Percentiles rank a stretch among this genome's conserved stretches.
These are phyloP conservation scores for Actinomortierella ambigua DNA, from an alignment of 371 early-diverging fungal genomes.

Conservation along the genomic window DNA sequence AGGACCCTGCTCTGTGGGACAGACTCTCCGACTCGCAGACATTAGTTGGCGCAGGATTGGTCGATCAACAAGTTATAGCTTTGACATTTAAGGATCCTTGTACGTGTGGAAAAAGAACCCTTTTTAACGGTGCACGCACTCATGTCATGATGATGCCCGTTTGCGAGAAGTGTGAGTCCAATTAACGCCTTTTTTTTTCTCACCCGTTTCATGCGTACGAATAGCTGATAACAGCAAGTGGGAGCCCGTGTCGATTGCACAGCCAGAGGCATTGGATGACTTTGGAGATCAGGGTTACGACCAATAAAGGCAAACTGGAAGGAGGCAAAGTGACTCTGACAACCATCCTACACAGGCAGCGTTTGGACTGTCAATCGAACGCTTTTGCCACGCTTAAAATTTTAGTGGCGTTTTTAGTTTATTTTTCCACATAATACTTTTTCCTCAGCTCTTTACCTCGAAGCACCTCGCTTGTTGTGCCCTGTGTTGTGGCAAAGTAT, in stretches of 20 bases:
- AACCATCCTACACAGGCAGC: too few relatives aligned
- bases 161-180: too few relatives aligned
- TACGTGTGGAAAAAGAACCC: conserved; percentile 3
- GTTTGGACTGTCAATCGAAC: too few relatives aligned
- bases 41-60: conserved; percentile 22
- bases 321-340: too few relatives aligned
- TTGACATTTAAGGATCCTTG: conserved; percentile 26
- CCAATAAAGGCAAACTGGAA: too few relatives aligned
- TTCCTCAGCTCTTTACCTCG: too few relatives aligned
- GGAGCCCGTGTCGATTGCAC: conserved; percentile 33
- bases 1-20: conserved; percentile 4
- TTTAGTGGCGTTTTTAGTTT: too few relatives aligned
- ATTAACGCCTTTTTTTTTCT: neutral
- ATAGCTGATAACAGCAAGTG: conserved; percentile 19
- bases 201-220: neutral
- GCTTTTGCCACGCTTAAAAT: too few relatives aligned
- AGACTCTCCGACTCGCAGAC: conserved; percentile 18
- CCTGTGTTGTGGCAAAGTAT: too few relatives aligned
- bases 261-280: conserved; percentile 24
- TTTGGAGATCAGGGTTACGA: conserved; percentile 33
- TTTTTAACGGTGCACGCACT: neutral
- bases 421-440: too few relatives aligned
- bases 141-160: too few relatives aligned
- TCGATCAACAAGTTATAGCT: conserved; percentile 37
- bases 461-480: too few relatives aligned